phyloP scores from a whole-genome alignment of 2,329 filamentous ascomycete species.

The Paradendryphiella salina region DNA sequence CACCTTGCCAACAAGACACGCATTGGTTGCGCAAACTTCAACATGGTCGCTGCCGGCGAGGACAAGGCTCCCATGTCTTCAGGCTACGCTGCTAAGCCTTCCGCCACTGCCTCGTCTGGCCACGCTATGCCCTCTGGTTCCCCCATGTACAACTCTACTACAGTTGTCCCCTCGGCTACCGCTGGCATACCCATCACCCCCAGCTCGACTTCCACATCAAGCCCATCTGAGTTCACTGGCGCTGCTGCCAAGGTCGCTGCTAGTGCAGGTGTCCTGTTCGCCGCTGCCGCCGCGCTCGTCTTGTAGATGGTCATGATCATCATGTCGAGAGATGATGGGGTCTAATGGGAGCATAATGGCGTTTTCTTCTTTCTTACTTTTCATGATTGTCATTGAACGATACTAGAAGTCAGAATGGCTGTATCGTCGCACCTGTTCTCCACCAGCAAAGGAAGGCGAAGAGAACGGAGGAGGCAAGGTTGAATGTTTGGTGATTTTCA shows the following conservation, averaged over 20 bases:
- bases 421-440: not conserved
- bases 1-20: constrained; percentile 58
- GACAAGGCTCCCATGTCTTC: not conserved
- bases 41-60: constrained; percentile 58
- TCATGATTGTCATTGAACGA: constrained; percentile 19
- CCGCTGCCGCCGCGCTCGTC: constrained; percentile 29
- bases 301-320: constrained; percentile 22
- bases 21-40: constrained; percentile 62
- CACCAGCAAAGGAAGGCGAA: not conserved
- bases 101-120: not conserved
- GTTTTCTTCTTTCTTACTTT: constrained; percentile 11
- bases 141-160: constrained; percentile 19
- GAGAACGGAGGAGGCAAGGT: not conserved
- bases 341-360: constrained; percentile 18
- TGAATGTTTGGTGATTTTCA: constrained; percentile 1
- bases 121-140: constrained; percentile 8
- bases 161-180: constrained; percentile 18
- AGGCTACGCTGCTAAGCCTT: not conserved
- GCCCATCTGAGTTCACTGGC: constrained; percentile 23
- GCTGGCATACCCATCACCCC: constrained; percentile 20
- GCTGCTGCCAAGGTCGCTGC: constrained; percentile 27
- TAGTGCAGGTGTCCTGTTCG: constrained; percentile 29
- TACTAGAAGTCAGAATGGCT: constrained; percentile 19
- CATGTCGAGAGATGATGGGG: not conserved
- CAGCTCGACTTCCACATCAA: constrained; percentile 15